Base-by-base conservation (phyloP, 495 filamentous ascomycete genomes). In the Diplogelasinospora grovesii region DNA sequence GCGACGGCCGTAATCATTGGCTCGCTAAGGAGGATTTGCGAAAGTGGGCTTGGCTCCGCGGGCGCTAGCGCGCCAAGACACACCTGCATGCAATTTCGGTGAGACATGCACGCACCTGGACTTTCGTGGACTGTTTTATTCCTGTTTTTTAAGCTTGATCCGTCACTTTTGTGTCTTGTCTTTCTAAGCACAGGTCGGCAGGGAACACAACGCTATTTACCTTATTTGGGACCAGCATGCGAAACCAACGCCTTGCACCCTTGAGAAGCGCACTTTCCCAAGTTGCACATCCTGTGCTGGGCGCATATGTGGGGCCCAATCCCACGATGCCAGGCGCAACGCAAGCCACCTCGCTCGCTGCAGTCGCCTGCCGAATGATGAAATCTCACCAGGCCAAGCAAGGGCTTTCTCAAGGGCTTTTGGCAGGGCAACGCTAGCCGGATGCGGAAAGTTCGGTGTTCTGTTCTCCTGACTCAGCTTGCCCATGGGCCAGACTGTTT, bases 381-480 rank as follows among this genome's bases (percentile, higher is more conserved):
- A n/a, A n/a, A n/a, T n/a, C n/a, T n/a, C 21, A 22, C 4, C 29
- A 15, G 22, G 8, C 14, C 21, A 43, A 19, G 11, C 20, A 16
- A 24, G 18, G 10, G 19, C n/a, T 30, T 14, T 19, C 8, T 7
- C n/a, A 25, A 15, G 28, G 32, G 19, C 8, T 26, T 23, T 9
- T 11, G 36, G n/a, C 10, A 10, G 22, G 28, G 25, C 33, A 8
- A 27, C 24, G 15, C 48, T 48, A 51, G 30, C 44, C 48, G 5
- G 22, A 27, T 43, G 22, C 22, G 48, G 48, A 20, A 43, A 39
- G 23, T 35, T 48, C 44, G 28, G 44, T 51, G 24, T 39, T 49
- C 49, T 52, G 43, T 45, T 52, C 24, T 48, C 37, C 24, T 39
- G 45, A 21, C 39, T n/a, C 22, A 19, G 30, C 45, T 24, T 25